Base-by-base conservation (phyloP, 2,329 filamentous ascomycete species). In the Sordariomycetes sp. region DNA sequence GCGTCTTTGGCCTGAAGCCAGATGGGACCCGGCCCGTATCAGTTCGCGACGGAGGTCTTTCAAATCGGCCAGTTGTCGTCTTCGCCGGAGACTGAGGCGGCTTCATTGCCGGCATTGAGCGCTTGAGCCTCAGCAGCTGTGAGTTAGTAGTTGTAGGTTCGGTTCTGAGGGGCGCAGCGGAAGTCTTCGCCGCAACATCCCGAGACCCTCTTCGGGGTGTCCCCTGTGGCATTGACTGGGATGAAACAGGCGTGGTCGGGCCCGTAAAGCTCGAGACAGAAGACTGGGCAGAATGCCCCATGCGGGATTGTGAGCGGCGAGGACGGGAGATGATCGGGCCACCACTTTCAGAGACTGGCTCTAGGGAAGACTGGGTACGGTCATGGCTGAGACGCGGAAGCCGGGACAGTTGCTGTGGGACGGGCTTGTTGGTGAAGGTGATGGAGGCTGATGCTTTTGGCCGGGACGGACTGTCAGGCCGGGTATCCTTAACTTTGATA, bases 341-440 rank as follows among this genome's bases (percentile, higher is more conserved):
- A 55, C 90, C 90, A 62, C 85, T 90, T 71, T 97, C 92, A 45
- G 90, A 95, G 6, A 97, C 90, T 24, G 92, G 90, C 66, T 95
- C 92, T n/a, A 97, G 78, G 20, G 86, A 85, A 12, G 87, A 87
- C 62, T 83, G 81, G 5, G 85, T 81, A 56, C 86, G 79, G 65
- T 89, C 86, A 68, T 88, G 85, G 59, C 77, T 78, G 39, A 91
- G 86, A 55, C 90, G 82, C 42, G 92, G 90, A 60, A 96, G 86
- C 58, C 90, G 85, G 36, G 90, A 94, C 13, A 52, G 54, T 28
- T 58, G 57, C 34, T 67, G 72, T 12, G 74, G 67, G 25, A 75
- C 66, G n/a, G 80, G 73, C 65, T 91, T 90, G 70, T 88, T 94
- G 53, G 89, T 95, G 67, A 97, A 97, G 7, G 90, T 96, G 60